Evolutionary conservation across 2,329 filamentous ascomycete genomes (phyloP).

Genomic region (Fusarium hainanense): DNA sequence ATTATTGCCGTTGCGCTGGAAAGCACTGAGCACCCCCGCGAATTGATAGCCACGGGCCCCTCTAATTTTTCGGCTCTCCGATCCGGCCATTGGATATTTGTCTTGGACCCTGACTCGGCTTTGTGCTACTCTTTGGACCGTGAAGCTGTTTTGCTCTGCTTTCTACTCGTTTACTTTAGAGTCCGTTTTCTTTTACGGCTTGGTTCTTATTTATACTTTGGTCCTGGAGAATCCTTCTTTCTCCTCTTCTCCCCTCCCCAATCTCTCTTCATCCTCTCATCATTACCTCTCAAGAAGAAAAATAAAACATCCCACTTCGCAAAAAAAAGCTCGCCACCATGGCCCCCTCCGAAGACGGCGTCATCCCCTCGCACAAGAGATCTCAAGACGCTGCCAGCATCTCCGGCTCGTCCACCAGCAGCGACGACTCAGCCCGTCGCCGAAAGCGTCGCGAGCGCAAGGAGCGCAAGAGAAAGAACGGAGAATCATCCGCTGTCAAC

Average conservation of each 20-base stretch:
- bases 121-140: neutral
- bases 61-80: conserved; percentile 43
- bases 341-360: conserved; percentile 46
- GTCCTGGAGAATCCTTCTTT: neutral
- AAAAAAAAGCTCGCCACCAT: conserved; percentile 33
- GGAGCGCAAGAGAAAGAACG: conserved; percentile 33
- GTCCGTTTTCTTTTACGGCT: neutral
- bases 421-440: conserved; percentile 46
- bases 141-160: conserved; percentile 10
- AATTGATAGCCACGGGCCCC: conserved; percentile 28
- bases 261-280: neutral
- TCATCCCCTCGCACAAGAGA: conserved; percentile 43
- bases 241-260: neutral
- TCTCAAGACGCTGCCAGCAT: conserved; percentile 42
- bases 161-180: conserved; percentile 1
- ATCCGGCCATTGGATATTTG: conserved; percentile 33
- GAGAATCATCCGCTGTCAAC: conserved; percentile 46
- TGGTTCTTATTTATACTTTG: conserved; percentile 2
- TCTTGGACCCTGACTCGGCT: conserved; percentile 36
- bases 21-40: conserved; percentile 19
- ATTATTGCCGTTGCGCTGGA: neutral
- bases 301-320: neutral
- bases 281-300: too few relatives aligned
- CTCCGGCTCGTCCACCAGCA: conserved; percentile 48
- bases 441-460: conserved; percentile 46